Evolutionary conservation across 306 rosid species (phyloP).

Genomic region (Castanea crenata): DNA sequence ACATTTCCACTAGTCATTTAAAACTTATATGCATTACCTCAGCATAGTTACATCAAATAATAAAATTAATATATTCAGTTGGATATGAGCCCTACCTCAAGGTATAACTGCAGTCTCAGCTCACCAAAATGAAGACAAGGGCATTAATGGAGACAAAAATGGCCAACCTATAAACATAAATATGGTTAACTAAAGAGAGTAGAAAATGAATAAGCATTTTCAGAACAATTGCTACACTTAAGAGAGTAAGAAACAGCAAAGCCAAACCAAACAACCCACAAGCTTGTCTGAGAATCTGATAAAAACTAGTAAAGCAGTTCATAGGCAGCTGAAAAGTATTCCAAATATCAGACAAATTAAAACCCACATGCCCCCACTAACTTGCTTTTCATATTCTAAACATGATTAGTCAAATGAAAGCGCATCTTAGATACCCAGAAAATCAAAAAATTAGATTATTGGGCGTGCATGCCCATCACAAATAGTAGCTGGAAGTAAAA

Average conservation of each 20-base stretch:
- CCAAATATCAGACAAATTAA: not conserved
- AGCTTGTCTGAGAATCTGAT: conserved; percentile 15
- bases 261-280: conserved; percentile 19
- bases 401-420: not conserved
- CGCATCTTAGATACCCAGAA: not conserved
- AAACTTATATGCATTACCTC: not conserved
- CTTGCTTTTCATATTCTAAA: not conserved
- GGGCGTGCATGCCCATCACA: conserved; percentile 7
- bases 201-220: conserved; percentile 2
- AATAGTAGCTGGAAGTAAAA: conserved; percentile 18
- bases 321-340: not conserved
- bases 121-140: conserved; percentile 20
- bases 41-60: conserved; percentile 26
- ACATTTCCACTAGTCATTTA: conserved; percentile 5
- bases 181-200: not conserved
- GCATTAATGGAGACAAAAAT: conserved; percentile 14
- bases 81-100: conserved; percentile 2
- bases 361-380: not conserved
- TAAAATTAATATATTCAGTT: conserved; percentile 3
- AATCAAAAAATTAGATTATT: conserved; percentile 3
- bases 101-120: conserved; percentile 7
- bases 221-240: conserved; percentile 7
- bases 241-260: conserved; percentile 10
- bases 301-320: conserved; percentile 8
- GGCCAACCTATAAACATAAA: not conserved